Conservation (phyloP, 2,329 filamentous ascomycete species). For the Fusarium nelsonii region DNA sequence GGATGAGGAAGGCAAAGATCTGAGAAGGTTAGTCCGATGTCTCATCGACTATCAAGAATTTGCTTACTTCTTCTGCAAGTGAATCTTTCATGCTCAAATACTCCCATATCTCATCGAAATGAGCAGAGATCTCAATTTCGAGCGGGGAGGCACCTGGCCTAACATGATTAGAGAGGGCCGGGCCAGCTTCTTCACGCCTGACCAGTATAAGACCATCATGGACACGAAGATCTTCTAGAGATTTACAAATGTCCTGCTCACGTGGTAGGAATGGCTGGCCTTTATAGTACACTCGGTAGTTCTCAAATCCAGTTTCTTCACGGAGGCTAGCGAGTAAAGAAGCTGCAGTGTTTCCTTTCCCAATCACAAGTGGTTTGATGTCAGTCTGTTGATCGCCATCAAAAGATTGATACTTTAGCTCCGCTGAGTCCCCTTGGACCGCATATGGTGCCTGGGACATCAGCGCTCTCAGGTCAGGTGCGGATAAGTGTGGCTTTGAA, state of each 20-base stretch:
- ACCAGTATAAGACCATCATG: slow-evolving; percentile 75
- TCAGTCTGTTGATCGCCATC: slow-evolving; percentile 70
- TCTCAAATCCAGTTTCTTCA: slow-evolving; percentile 79
- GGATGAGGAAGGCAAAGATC: slow-evolving; percentile 78
- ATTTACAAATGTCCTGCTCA: slow-evolving; percentile 69
- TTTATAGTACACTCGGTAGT: slow-evolving; percentile 78
- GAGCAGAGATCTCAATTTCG: slow-evolving; percentile 82
- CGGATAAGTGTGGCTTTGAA: slow-evolving; percentile 69
- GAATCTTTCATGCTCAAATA: slow-evolving; percentile 80
- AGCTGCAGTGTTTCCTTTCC: slow-evolving; percentile 76
- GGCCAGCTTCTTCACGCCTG: slow-evolving; percentile 66
- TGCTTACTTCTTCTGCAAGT: slow-evolving; percentile 73
- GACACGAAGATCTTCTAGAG: slow-evolving; percentile 76
- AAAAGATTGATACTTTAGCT: slow-evolving; percentile 81
- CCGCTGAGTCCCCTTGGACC: slow-evolving; percentile 72
- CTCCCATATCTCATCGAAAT: slow-evolving; percentile 86
- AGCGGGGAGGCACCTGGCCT: slow-evolving; percentile 70
- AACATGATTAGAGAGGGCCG: slow-evolving; percentile 58
- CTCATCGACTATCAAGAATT: background rate
- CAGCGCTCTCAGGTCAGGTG: slow-evolving; percentile 67
- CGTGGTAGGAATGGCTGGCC: slow-evolving; percentile 74
- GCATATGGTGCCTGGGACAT: slow-evolving; percentile 65
- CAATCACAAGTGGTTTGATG: slow-evolving; percentile 73
- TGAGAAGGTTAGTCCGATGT: slow-evolving; percentile 48
- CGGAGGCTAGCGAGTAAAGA: slow-evolving; percentile 76